Conservation (phyloP, 495 filamentous ascomycete species). For the Aspergillus indologenus region DNA sequence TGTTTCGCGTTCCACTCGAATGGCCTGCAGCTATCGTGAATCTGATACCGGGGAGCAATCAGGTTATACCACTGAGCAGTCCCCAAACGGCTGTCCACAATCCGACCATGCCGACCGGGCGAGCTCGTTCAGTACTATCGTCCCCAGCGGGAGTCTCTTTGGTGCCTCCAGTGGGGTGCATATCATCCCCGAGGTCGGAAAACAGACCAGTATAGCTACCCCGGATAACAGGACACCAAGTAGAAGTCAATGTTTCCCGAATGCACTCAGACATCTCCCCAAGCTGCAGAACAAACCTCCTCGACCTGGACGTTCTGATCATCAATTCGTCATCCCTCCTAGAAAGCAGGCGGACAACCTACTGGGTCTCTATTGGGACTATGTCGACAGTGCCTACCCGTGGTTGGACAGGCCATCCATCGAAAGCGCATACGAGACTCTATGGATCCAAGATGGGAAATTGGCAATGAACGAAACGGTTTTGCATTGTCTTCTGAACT, state of each 20-base stretch:
- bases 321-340: slow-evolving; percentile 21
- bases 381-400: slow-evolving; percentile 21
- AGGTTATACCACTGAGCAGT: background rate
- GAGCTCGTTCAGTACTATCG: background rate
- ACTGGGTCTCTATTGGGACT: slow-evolving; percentile 21
- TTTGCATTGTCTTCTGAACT: slow-evolving; percentile 18
- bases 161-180: background rate
- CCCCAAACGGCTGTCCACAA: background rate
- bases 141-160: background rate
- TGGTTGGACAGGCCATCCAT: slow-evolving; percentile 18
- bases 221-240: background rate
- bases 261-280: background rate
- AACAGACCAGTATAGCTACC: background rate
- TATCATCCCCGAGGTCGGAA: background rate
- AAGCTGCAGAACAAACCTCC: background rate
- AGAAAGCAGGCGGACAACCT: slow-evolving; percentile 20
- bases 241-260: background rate
- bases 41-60: background rate
- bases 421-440: slow-evolving; percentile 16
- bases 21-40: background rate
- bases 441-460: slow-evolving; percentile 17
- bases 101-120: background rate
- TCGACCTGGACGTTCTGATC: background rate
- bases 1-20: too few species aligned
- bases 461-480: slow-evolving; percentile 16